Base-by-base conservation (phyloP, 2,329 filamentous ascomycete genomes). In the Fusarium bactridioides region DNA sequence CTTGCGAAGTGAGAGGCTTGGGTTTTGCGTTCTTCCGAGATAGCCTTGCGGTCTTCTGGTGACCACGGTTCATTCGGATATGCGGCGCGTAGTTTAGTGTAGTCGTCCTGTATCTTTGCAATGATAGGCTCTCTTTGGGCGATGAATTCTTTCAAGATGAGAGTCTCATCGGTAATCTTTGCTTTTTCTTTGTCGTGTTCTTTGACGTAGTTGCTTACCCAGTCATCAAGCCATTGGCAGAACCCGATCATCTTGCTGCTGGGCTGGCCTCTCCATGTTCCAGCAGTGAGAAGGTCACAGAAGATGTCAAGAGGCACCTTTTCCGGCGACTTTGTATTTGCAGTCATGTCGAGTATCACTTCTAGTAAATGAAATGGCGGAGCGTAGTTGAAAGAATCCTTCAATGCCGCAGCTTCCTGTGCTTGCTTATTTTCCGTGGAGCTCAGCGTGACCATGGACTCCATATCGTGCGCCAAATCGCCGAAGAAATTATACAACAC, bases 291-390 rank as follows among this genome's bases (percentile, higher is more conserved):
- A 16, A 43, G 18, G 7, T 60, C 57, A 25, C 47, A 55, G 7
- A 60, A 12, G 7, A 41, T 9, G 3, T 60, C 37, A 7, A 60
- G 47, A 19, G 37, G 25, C 4, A 23, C 8, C 15, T 7, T 19
- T 8, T 7, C 10, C 3, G 7, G 0, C 5, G 43, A 12, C 4
- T 6, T 21, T 21, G 5, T 1, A 1, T 31, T 10, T 23, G 3
- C 3, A 23, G n/a, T 10, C 57, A 60, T 54, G 10, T 5, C 5
- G 4, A 54, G 31, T 16, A 38, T 25, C 8, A 54, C 19, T n/a
- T 43, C 27, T 9, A 60, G n/a, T 1, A 60, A 1, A 31, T 35
- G 45, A 15, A 54, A 60, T 21, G 45, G 27, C 3, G 45, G 57
- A 5, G 57, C 23, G 10, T 60, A 41, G 15, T 54, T 31, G 13